Evolutionary conservation across 2,329 filamentous ascomycete genomes (phyloP), one percentile per base, ranked within the genome.

Genomic region (Cercospora sp.): DNA sequence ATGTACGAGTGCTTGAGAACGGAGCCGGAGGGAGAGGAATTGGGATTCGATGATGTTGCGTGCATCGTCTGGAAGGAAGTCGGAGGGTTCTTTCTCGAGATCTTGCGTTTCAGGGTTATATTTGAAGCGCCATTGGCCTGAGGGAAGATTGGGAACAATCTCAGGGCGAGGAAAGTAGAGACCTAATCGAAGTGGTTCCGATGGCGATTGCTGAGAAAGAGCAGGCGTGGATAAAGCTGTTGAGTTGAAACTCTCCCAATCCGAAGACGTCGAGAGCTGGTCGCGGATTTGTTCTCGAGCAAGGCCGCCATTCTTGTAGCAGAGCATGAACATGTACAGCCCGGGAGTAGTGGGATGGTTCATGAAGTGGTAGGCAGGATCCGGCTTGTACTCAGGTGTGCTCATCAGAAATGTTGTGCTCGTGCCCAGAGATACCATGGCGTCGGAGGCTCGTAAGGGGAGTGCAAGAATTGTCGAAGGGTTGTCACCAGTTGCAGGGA

Each of bases 311-410:
- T 99, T 99, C 82, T 98, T 98, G 85, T 98, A 99, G 85, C 95
- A 99, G 40, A 99, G 88, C 95, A 99, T 99, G 82, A 99, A 98
- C 95, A 99, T 98, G 86, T 97, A 97, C 68, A 97, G 87, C 1
- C 91, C 93, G 0, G 89, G 83, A 0, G 93, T 97, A 55, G 93
- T 95, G 1, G 95, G 95, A 80, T 98, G 94, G 83, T 97, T 97
- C 87, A 98, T 96, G 85, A 98, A 97, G 83, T 99, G 95, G 77
- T 97, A 97, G 6, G 91, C 88, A 3, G 93, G 91, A 77, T 97
- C 90, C 2, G 95, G 93, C 78, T 90, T 90, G 85, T 97, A 98
- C 75, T 88, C 86, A n/a, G 92, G 89, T 4, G 95, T 98, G 76
- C 91, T 93, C 94, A 98, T 98, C 69, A 99, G 88, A 84, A 98